Base-by-base conservation (phyloP, 768 basidiomycete genomes). In the Suillus brevipes region DNA sequence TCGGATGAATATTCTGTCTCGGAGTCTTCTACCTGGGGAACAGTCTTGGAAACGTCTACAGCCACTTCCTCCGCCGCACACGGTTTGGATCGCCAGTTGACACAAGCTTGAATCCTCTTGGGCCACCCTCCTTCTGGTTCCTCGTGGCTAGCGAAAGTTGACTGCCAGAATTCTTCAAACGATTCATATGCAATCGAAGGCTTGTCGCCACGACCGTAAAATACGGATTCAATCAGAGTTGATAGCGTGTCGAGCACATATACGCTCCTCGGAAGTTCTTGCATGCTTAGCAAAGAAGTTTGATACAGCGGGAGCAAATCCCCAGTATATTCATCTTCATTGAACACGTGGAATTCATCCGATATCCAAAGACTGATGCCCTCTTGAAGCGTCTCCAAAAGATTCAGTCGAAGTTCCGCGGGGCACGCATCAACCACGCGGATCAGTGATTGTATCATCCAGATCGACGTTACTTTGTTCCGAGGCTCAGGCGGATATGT, bases 301-400 rank as follows among this genome's bases (percentile, higher is more conserved):
- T 90, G 82, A 68, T 92, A 94, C 60, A 92, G 71, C 0, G 86
- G 82, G 16, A 89, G 71, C 64, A 90, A 81, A 72, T 90, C 88
- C 66, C 85, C 80, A 20, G 77, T 76, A 64, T 91, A 84, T 60
- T 89, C 87, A 31, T 84, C 82, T 37, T 77, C 78, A 14, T 78
- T 77, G 74, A 89, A 85, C 9, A 79, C 77, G 28, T 72, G 70
- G 50, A 75, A 77, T 59, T 87, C 84, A 74, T 94, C 91, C 23
- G 83, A 80, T 37, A 92, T 72, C 92, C 91, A 93, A 16, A 80
- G 68, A 49, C 78, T 72, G 31, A 90, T 59, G 12, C 88, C 86
- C 1, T 86, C 88, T 66, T 87, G 83, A 16, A 87, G 63, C 14
- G 72, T 63, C 56, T 84, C 81, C 57, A 91, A 71, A 47, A 89